Percentiles rank a stretch among this genome's conserved stretches.
Evolutionary conservation across 345 rosid species (phyloP).

Genomic region (Eucalyptus paniculata): DNA sequence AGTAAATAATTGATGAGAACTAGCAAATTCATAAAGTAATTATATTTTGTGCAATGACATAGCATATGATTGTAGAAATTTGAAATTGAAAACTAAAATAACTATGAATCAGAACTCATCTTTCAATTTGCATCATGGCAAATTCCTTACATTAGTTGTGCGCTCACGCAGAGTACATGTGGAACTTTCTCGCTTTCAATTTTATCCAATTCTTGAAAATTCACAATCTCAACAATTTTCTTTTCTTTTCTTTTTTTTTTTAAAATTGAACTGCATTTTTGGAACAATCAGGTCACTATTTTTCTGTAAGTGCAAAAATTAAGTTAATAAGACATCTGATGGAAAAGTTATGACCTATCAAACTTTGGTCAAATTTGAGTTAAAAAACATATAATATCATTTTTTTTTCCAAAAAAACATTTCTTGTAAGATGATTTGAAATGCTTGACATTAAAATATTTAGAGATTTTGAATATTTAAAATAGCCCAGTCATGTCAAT

Average conservation of each 20-base stretch:
- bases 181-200: too few relatives aligned
- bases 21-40: not conserved
- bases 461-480: too few relatives aligned
- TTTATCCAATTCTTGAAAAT: too few relatives aligned
- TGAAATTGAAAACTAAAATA: not conserved
- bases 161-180: too few relatives aligned
- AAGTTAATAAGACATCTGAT: not conserved
- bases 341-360: not conserved
- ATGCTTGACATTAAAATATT: too few relatives aligned
- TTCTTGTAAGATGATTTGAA: too few relatives aligned
- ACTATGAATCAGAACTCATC: not conserved
- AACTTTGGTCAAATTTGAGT: not conserved
- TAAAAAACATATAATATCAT: too few relatives aligned
- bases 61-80: not conserved
- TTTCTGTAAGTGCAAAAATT: not conserved
- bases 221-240: too few relatives aligned
- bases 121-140: not conserved
- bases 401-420: too few relatives aligned
- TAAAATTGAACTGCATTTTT: not conserved
- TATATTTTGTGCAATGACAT: not conserved
- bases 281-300: not conserved
- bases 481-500: too few relatives aligned
- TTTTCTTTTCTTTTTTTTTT: too few relatives aligned
- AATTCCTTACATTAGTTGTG: not conserved
- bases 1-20: not conserved